phyloP scores from a whole-genome alignment of 179 eudicot species.

The Actinidia arguta region DNA sequence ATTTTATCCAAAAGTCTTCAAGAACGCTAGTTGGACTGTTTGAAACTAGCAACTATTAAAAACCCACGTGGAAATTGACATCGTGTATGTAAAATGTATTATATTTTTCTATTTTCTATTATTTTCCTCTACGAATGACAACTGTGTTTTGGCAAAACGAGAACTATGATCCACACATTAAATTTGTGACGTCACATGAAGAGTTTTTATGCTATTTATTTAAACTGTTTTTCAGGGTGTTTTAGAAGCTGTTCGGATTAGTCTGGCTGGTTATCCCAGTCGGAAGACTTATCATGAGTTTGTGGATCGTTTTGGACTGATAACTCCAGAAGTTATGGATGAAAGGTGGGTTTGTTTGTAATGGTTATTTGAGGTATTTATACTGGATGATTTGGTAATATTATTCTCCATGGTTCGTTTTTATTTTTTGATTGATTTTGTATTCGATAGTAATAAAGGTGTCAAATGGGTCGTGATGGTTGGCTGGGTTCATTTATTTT shows the following conservation, averaged over 20 bases:
- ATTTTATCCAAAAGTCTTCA: too few species aligned
- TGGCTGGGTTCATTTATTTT: too few species aligned
- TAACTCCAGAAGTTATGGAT: conserved; percentile 70
- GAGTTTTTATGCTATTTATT: not conserved
- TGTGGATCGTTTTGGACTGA: conserved; percentile 93
- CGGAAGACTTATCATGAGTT: conserved; percentile 89
- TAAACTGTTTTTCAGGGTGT: conserved; percentile 73
- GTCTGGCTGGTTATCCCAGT: conserved; percentile 98
- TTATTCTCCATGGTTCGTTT: not conserved
- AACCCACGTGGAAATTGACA: too few species aligned
- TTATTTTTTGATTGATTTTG: not conserved
- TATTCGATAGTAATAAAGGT: too few species aligned
- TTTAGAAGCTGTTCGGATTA: conserved; percentile 94
- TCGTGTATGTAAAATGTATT: too few species aligned
- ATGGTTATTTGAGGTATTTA: not conserved
- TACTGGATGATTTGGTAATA: not conserved
- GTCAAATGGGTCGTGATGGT: too few species aligned
- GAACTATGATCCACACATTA: too few species aligned
- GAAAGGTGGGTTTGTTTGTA: conserved; percentile 56
- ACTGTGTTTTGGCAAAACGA: too few species aligned
- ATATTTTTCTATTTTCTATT: too few species aligned
- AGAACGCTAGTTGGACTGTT: too few species aligned
- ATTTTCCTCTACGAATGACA: too few species aligned
- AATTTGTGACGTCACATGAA: not conserved
- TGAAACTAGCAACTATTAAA: too few species aligned